Conservation (phyloP, 345 rosid genomes). For the Mercurialis annua region DNA sequence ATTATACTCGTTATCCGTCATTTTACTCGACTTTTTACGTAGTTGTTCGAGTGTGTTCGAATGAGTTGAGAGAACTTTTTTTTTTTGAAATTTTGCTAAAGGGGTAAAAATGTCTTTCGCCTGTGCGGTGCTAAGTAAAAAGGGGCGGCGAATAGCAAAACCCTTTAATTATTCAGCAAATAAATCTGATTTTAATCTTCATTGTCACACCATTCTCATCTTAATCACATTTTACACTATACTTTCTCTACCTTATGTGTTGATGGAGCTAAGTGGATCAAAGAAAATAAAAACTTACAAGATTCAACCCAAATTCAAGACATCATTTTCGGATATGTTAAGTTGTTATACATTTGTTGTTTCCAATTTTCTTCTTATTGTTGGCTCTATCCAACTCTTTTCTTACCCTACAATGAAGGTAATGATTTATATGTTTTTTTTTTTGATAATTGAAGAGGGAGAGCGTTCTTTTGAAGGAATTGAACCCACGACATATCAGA, state of each 20-base stretch:
- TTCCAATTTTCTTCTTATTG: conserved; percentile 11
- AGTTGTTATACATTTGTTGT: conserved; percentile 20
- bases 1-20: too few relatives aligned
- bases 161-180: conserved; percentile 27
- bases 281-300: conserved; percentile 10
- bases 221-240: conserved; percentile 20
- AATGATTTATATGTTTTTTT: neutral
- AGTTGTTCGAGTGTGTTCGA: too few relatives aligned
- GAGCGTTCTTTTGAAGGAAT: too few relatives aligned
- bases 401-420: conserved; percentile 31
- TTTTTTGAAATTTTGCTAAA: too few relatives aligned
- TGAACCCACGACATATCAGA: too few relatives aligned
- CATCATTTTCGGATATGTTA: conserved; percentile 16
- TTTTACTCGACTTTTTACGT: too few relatives aligned
- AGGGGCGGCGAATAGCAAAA: too few relatives aligned
- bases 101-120: too few relatives aligned
- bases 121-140: too few relatives aligned
- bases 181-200: conserved; percentile 18
- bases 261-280: conserved; percentile 15
- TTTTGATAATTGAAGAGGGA: too few relatives aligned
- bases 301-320: conserved; percentile 22
- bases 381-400: conserved; percentile 19
- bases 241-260: conserved; percentile 19
- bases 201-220: conserved; percentile 26
- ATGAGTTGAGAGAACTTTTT: too few relatives aligned